Base-by-base conservation (phyloP, 2,329 filamentous ascomycete species). In the Eurotiales sp. region DNA sequence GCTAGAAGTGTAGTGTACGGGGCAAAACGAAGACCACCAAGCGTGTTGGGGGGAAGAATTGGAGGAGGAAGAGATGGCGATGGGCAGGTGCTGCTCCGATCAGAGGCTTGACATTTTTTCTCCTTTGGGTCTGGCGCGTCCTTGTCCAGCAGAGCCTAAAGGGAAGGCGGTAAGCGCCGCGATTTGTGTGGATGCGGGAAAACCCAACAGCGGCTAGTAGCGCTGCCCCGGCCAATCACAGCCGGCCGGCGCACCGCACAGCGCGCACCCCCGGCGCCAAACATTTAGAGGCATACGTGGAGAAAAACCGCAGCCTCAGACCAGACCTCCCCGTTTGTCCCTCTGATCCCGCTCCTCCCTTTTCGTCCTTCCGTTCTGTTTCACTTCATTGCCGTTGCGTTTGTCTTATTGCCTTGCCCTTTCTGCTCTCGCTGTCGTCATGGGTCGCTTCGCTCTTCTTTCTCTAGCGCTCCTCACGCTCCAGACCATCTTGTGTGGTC, bases 371-470 rank as follows among this genome's bases (percentile, higher is more conserved):
- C 55, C 46, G 50, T 50, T 53, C 51, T 50, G 50, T 36, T 49
- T 51, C 53, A 46, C 52, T 45, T 54, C 51, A 36, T 51, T 30
- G 42, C 56, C 39, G 15, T 55, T 50, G 27, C 46, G 40, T 49
- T 44, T 46, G 39, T 40, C 50, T 34, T 43, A 44, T 51, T 25
- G 40, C 36, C 43, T 40, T 49, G 48, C 49, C 51, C 30, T 43
- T 37, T 46, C 23, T 36, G 42, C 42, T 39, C 47, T 27, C 43
- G 23, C 41, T 52, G 41, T 52, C 70, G 76, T 68, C 67, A 93
- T 93, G 88, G 82, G 85, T 74, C 82, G 81, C 66, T 79, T 88
- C 72, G 85, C 84, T 74, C 79, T 87, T 64, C 82, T 87, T 61
- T 78, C 86, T 54, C 75, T 92, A 63, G 84, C 85, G 61, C 73